phyloP scores from a whole-genome alignment of 352 stramenopile species.

The Phytophthora ohioensis region DNA sequence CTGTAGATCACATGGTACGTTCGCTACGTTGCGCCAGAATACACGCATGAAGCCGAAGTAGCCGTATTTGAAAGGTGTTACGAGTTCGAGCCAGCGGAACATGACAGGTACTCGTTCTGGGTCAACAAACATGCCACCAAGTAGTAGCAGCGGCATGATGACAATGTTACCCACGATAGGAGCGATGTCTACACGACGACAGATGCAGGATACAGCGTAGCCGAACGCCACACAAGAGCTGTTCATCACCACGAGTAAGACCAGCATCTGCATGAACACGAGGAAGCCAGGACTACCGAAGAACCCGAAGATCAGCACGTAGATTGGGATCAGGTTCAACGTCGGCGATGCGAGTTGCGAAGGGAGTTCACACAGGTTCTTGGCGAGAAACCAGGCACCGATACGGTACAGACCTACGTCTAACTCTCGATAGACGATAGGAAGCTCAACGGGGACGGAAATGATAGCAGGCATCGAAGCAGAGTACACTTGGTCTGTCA shows the following conservation, averaged over 20 bases:
- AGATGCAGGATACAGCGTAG: slow-evolving; percentile 56
- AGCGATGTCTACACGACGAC: slow-evolving; percentile 49
- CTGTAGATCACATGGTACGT: slow-evolving; percentile 37
- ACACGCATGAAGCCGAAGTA: slow-evolving; percentile 52
- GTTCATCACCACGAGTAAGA: slow-evolving; percentile 42
- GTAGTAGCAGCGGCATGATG: slow-evolving; percentile 56
- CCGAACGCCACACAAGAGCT: slow-evolving; percentile 50
- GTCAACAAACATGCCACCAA: slow-evolving; percentile 59
- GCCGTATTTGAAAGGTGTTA: slow-evolving; percentile 60
- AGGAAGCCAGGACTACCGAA: slow-evolving; percentile 24
- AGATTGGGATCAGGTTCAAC: slow-evolving; percentile 42
- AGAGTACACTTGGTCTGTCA: slow-evolving; percentile 52
- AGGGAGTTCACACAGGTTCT: slow-evolving; percentile 51
- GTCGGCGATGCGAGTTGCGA: slow-evolving; percentile 45
- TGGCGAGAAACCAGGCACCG: slow-evolving; percentile 49
- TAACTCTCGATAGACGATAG: slow-evolving; percentile 50
- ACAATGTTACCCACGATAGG: slow-evolving; percentile 55
- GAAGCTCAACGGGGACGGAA: slow-evolving; percentile 49
- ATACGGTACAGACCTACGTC: slow-evolving; percentile 47
- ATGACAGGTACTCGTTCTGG: slow-evolving; percentile 41
- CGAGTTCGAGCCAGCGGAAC: slow-evolving; percentile 55
- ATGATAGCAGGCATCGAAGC: slow-evolving; percentile 47
- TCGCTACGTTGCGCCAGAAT: slow-evolving; percentile 46
- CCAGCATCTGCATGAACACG: slow-evolving; percentile 43
- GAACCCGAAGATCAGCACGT: slow-evolving; percentile 45